phyloP scores from a whole-genome alignment of 2,329 filamentous ascomycete genomes.

The Scedosporium boydii region DNA sequence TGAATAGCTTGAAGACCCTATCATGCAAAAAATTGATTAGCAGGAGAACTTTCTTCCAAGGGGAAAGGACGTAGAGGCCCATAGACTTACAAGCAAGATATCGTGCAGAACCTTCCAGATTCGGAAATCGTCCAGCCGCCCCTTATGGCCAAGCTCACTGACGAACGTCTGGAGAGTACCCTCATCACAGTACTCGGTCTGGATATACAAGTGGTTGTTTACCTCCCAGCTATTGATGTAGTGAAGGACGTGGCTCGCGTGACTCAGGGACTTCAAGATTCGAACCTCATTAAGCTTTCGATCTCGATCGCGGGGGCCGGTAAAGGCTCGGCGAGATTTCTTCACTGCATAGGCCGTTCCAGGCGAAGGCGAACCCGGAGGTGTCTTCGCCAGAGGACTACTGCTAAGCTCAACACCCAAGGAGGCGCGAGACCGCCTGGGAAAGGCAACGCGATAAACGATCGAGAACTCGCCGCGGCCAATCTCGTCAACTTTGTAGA shows the following conservation, averaged over 20 bases:
- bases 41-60: slow-evolving; percentile 7
- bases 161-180: slow-evolving; percentile 84
- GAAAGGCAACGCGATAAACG: slow-evolving; percentile 66
- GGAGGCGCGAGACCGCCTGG: slow-evolving; percentile 16
- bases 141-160: slow-evolving; percentile 69
- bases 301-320: slow-evolving; percentile 70
- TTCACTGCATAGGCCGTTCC: slow-evolving; percentile 81
- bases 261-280: slow-evolving; percentile 65
- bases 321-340: slow-evolving; percentile 74
- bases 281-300: slow-evolving; percentile 76
- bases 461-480: slow-evolving; percentile 90
- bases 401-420: slow-evolving; percentile 9
- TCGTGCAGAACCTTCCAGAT: slow-evolving; percentile 98
- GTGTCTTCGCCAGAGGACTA: slow-evolving; percentile 2
- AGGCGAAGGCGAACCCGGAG: slow-evolving; percentile 41
- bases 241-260: slow-evolving; percentile 76
- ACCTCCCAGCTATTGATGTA: slow-evolving; percentile 85
- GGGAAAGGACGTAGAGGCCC: neutral
- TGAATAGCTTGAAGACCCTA: slow-evolving; percentile 88
- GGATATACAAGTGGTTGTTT: slow-evolving; percentile 81
- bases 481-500: slow-evolving; percentile 70
- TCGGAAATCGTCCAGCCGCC: slow-evolving; percentile 87
- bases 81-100: slow-evolving; percentile 59
- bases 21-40: neutral
- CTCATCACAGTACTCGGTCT: slow-evolving; percentile 94